phyloP scores from a whole-genome alignment of 495 filamentous ascomycete genomes.

The Stereocaulon alpinum region DNA sequence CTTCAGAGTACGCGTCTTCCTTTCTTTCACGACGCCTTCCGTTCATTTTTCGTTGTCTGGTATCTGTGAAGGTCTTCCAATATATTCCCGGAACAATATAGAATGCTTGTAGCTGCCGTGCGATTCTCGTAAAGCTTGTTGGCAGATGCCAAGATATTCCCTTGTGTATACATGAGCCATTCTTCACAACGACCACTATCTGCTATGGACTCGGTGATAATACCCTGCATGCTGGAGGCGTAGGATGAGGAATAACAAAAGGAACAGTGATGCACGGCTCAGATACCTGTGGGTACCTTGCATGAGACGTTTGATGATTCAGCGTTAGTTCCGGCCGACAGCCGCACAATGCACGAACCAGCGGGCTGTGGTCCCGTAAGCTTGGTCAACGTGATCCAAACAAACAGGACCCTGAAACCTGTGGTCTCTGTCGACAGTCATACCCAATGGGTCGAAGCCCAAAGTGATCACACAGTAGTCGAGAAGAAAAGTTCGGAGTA shows the following conservation, averaged over 20 bases:
- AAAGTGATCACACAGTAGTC: neutral
- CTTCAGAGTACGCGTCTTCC: neutral
- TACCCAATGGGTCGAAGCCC: neutral
- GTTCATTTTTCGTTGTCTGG: too few relatives aligned
- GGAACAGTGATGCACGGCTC: neutral
- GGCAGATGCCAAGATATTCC: neutral
- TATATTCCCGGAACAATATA: too few relatives aligned
- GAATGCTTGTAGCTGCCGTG: neutral
- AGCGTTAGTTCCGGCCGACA: constrained; percentile 10
- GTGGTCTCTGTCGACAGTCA: neutral
- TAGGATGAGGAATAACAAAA: neutral
- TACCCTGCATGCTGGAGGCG: neutral
- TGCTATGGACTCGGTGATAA: neutral
- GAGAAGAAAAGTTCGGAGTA: neutral
- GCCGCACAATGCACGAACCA: constrained; percentile 13
- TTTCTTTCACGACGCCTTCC: neutral
- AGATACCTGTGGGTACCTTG: constrained; percentile 2
- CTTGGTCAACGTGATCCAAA: neutral
- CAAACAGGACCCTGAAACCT: neutral
- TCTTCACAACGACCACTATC: neutral
- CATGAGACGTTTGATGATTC: constrained; percentile 11
- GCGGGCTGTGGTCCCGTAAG: neutral
- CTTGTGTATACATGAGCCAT: neutral
- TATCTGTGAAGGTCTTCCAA: neutral
- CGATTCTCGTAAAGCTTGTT: neutral